Conservation (phyloP, 352 stramenopile species). For the Globisporangium lucens region DNA sequence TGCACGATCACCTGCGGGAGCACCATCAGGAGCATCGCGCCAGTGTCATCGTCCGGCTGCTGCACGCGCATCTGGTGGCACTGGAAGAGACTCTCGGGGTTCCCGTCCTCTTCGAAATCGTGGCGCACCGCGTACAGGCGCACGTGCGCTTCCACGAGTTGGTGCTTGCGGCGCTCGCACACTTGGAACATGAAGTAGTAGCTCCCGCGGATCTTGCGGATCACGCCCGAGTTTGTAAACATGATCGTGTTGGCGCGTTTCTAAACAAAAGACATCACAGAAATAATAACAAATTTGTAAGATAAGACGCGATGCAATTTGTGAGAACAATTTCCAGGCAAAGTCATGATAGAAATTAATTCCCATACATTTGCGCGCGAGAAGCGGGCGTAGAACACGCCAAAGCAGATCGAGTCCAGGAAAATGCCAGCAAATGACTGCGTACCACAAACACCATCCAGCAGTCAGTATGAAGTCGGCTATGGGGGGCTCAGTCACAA, state of each 20-base stretch:
- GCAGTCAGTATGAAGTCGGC: background rate
- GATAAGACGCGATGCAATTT: background rate
- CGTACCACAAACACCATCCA: background rate
- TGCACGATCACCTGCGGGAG: constrained; percentile 81
- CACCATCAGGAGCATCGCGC: constrained; percentile 80
- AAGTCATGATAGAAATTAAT: background rate
- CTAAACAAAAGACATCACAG: constrained; percentile 21
- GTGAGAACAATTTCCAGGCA: background rate
- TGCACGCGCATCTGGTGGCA: constrained; percentile 87
- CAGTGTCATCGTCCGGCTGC: constrained; percentile 81
- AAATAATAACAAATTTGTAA: no score
- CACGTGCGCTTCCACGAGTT: constrained; percentile 84
- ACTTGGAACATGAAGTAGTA: constrained; percentile 93
- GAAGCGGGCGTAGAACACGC: constrained; percentile 86
- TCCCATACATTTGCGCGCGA: constrained; percentile 65
- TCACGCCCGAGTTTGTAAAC: constrained; percentile 82
- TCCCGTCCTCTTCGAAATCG: constrained; percentile 48
- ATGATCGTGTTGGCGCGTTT: constrained; percentile 86
- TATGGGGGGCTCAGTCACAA: background rate
- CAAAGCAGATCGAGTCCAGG: constrained; percentile 83
- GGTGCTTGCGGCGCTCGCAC: constrained; percentile 87
- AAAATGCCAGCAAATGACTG: constrained; percentile 86
- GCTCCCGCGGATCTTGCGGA: constrained; percentile 86
- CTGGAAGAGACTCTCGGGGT: constrained; percentile 63
- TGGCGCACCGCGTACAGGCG: constrained; percentile 82